phyloP scores from a whole-genome alignment of 2,329 filamentous ascomycete genomes.

The Microsporum canis region DNA sequence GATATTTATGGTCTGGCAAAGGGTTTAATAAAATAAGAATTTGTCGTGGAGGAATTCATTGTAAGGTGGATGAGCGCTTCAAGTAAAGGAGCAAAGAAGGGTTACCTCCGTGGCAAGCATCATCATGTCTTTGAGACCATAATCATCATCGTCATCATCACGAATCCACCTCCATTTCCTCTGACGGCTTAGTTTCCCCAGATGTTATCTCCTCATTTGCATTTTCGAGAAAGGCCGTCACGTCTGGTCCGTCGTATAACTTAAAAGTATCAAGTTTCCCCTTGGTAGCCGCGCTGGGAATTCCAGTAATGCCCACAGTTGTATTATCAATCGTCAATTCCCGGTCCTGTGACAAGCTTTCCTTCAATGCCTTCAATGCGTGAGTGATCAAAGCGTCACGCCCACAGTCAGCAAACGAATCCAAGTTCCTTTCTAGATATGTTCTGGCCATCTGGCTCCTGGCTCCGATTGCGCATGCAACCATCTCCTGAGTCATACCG shows the following conservation, averaged over 20 bases:
- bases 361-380: conserved; percentile 82
- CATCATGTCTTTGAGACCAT: neutral
- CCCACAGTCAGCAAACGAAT: conserved; percentile 62
- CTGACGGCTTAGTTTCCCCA: conserved; percentile 33
- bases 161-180: conserved; percentile 49
- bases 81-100: neutral
- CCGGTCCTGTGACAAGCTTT: conserved; percentile 92
- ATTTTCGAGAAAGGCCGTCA: conserved; percentile 75
- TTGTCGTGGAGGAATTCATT: neutral
- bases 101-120: neutral
- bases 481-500: conserved; percentile 94
- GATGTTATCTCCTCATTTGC: conserved; percentile 43
- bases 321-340: conserved; percentile 96
- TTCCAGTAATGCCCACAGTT: conserved; percentile 72
- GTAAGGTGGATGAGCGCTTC: neutral
- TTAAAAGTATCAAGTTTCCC: conserved; percentile 65
- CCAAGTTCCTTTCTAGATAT: conserved; percentile 86
- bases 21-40: neutral
- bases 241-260: conserved; percentile 79
- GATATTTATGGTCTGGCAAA: neutral
- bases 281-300: conserved; percentile 43
- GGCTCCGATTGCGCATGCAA: conserved; percentile 89
- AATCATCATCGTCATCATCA: conserved; percentile 16
- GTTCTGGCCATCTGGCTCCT: conserved; percentile 95
- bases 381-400: conserved; percentile 84